Evolutionary conservation across 106 monocot genomes (phyloP), one percentile per base, ranked within the genome.

Genomic region (Dioscorea alata): DNA sequence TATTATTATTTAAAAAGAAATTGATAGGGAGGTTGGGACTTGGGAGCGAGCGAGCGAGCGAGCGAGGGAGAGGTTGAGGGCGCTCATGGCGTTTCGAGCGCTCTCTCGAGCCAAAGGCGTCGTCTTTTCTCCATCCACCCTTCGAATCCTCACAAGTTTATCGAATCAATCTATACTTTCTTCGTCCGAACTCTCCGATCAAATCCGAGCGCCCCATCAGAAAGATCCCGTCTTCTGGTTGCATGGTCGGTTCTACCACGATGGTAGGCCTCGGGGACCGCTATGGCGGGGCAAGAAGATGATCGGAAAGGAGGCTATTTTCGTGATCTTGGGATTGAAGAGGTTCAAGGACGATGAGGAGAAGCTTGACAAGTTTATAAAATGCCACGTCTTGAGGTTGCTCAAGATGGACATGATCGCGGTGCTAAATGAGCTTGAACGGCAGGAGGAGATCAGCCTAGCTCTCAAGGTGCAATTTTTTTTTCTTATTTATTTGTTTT

Each of bases 241-340:
- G 57, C 19, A 33, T 19, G 79, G 88, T 18, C 73, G 35, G 65
- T 12, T 16, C 49, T 93, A 73, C 81, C 90, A 86, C 71, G 93
- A 99, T 33, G 93, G 99, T 21, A 60, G 93, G 68, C 99, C 99
- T 22, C 72, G 99, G 48, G 93, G 99, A 12, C 87, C 99, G 12
- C 81, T 99, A 17, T 99, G 99, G 93, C 78, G 90, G 78, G 93
- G 93, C 22, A 99, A 99, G 83, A 99, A 93, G 78, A 48, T 88
- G 78, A 83, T 99, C 1, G 99, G 99, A 60, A 99, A 93, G 76
- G 93, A 99, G 65, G 90, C 90, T 0, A 69, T 99, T 14, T 99
- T 88, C 71, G 87, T 78, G 68, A 88, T 99, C 48, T 67, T 68
- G 17, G 99, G 90, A 53, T 60, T 99, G 58, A 99, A 99, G 78